Conservation (phyloP, 768 basidiomycete genomes). For the Leccinum disarticulatum region DNA sequence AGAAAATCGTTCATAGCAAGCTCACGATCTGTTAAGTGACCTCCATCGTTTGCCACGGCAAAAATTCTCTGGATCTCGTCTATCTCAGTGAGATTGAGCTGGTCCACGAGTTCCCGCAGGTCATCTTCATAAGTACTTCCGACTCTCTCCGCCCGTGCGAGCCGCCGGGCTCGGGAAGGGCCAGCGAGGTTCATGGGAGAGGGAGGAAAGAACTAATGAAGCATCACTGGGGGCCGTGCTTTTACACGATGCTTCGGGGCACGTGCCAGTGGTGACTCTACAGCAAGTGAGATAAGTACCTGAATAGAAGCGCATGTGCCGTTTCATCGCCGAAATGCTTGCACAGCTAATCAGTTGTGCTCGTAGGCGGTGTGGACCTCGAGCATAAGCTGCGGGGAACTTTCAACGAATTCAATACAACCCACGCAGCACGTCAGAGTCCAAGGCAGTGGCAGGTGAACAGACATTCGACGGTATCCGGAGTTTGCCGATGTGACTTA, state of each 20-base stretch:
- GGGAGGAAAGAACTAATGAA: slow-evolving; percentile 11
- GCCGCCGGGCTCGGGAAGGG: slow-evolving; percentile 19
- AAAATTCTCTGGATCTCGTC: slow-evolving; percentile 19
- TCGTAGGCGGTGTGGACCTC: not conserved
- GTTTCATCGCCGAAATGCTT: not conserved
- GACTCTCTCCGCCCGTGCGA: slow-evolving; percentile 9
- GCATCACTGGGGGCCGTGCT: not conserved
- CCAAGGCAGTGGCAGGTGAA: too few species aligned
- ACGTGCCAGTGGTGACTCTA: slow-evolving; percentile 3
- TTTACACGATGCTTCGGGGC: slow-evolving; percentile 5
- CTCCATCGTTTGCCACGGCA: slow-evolving; percentile 3
- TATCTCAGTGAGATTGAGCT: slow-evolving; percentile 21
- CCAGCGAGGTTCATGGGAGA: slow-evolving; percentile 28
- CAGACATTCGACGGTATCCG: too few species aligned
- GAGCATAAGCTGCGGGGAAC: not conserved
- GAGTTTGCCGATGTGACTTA: too few species aligned
- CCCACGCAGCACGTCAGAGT: too few species aligned
- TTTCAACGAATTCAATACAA: not conserved
- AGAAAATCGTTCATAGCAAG: slow-evolving; percentile 26
- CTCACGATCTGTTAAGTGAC: slow-evolving; percentile 23
- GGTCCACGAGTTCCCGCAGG: slow-evolving; percentile 18
- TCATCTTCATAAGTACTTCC: slow-evolving; percentile 30
- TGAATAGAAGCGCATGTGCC: not conserved
- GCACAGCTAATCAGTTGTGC: not conserved
- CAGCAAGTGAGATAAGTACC: not conserved